phyloP scores from a whole-genome alignment of 2,329 filamentous ascomycete species.

The Graphilbum ipis-grandicollis region DNA sequence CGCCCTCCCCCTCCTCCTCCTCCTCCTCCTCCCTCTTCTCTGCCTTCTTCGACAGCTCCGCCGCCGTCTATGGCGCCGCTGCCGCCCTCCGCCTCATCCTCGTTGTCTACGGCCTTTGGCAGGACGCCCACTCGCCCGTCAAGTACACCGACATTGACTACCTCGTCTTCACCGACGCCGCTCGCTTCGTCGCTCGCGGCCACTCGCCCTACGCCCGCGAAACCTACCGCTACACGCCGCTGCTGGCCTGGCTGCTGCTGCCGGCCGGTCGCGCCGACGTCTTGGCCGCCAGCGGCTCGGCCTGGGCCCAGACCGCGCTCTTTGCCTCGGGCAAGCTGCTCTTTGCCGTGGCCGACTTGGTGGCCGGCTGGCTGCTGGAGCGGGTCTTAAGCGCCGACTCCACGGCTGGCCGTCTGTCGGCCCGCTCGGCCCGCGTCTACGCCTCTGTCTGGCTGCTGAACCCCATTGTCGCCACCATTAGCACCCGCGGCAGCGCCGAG shows the following conservation, averaged over 20 bases:
- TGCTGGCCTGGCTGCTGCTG: conserved; percentile 78
- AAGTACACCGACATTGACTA: conserved; percentile 99
- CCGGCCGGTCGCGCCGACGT: conserved; percentile 47
- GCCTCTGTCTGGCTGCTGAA: conserved; percentile 88
- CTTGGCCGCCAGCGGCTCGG: conserved; percentile 15
- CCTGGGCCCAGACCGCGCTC: conserved; percentile 22
- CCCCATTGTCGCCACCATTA: conserved; percentile 95
- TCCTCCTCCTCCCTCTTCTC: conserved; percentile 4
- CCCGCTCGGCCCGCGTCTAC: conserved; percentile 48
- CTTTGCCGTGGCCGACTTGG: conserved; percentile 68
- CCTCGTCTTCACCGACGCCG: conserved; percentile 90
- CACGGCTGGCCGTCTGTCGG: neutral
- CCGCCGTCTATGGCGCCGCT: conserved; percentile 37
- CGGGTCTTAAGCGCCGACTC: conserved; percentile 16
- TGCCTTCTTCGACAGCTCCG: conserved; percentile 19
- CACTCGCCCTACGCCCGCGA: conserved; percentile 71
- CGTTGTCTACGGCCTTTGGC: conserved; percentile 76
- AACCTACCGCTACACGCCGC: conserved; percentile 91
- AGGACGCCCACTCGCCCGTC: conserved; percentile 78
- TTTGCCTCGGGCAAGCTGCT: conserved; percentile 79
- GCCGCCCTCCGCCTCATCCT: conserved; percentile 53
- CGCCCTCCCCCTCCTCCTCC: too few relatives aligned
- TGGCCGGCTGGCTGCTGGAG: conserved; percentile 65
- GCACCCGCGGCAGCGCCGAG: conserved; percentile 85
- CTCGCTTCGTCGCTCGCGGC: conserved; percentile 49